Conservation (phyloP, 306 rosid species). For the Herpetospermum pedunculosum region DNA sequence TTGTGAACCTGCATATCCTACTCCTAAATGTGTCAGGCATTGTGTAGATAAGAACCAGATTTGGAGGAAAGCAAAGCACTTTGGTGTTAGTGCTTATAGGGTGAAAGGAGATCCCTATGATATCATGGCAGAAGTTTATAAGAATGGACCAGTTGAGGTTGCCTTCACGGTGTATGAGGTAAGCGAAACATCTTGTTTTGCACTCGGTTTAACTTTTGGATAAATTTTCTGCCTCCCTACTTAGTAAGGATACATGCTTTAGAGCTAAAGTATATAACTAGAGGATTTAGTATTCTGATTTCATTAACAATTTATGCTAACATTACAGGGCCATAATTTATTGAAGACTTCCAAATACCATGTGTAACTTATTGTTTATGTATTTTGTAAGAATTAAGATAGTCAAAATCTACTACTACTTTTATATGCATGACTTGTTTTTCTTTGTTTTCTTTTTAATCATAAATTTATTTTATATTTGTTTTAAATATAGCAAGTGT, state of each 20-base stretch:
- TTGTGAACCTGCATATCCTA: slow-evolving; percentile 72
- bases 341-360: not conserved
- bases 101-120: slow-evolving; percentile 43
- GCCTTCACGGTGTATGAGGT: slow-evolving; percentile 86
- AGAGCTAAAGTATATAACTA: not conserved
- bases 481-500: not conserved
- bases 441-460: not conserved
- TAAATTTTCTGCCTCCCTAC: not conserved
- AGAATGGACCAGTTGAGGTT: slow-evolving; percentile 91
- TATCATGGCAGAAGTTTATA: slow-evolving; percentile 85
- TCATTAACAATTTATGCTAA: not conserved
- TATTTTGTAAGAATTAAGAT: not conserved
- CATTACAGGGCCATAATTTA: not conserved
- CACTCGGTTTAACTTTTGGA: not conserved
- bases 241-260: not conserved
- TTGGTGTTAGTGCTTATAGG: slow-evolving; percentile 51
- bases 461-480: no score
- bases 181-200: slow-evolving; percentile 10
- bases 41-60: slow-evolving; percentile 55
- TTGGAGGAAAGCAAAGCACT: slow-evolving; percentile 77
- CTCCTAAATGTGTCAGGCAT: slow-evolving; percentile 67
- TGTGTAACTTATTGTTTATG: not conserved
- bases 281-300: not conserved
- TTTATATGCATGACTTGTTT: not conserved
- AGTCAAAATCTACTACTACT: no score